Conservation (phyloP, 768 basidiomycete genomes). For the Mycena latifolia region DNA sequence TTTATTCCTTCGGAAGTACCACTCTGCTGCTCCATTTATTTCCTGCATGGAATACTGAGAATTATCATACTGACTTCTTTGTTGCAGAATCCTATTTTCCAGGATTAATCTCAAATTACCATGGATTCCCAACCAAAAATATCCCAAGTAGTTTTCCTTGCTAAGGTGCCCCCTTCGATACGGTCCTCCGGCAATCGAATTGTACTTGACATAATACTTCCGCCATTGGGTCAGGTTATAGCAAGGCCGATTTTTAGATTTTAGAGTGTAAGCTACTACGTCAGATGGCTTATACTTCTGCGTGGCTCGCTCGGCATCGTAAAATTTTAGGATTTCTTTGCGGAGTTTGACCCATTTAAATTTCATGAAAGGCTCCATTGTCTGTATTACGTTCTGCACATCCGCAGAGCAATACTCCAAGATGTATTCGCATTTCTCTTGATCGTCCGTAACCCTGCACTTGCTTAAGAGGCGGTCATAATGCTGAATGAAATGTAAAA, state of each 20-base stretch:
- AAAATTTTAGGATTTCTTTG: not conserved
- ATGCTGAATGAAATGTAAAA: too few relatives aligned
- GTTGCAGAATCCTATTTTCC: too few relatives aligned
- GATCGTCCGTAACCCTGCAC: too few relatives aligned
- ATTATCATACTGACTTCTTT: too few relatives aligned
- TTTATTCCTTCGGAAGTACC: too few relatives aligned
- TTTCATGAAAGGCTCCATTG: too few relatives aligned
- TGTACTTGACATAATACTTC: not conserved
- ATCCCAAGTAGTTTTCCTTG: not conserved
- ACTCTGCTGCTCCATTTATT: too few relatives aligned
- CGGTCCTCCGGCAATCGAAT: constrained; percentile 9
- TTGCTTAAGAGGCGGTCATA: too few relatives aligned
- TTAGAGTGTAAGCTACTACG: not conserved
- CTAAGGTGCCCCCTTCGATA: not conserved
- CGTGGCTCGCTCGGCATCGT: constrained; percentile 7
- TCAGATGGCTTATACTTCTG: not conserved
- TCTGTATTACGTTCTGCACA: too few relatives aligned
- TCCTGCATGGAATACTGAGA: too few relatives aligned
- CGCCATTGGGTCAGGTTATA: constrained; percentile 15
- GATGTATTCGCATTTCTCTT: too few relatives aligned
- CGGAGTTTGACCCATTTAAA: not conserved
- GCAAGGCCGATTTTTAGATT: not conserved
- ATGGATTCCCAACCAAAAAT: constrained; percentile 19
- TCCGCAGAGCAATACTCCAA: too few relatives aligned
- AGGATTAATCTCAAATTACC: not conserved